Evolutionary conservation across 2,329 filamentous ascomycete species (phyloP), one percentile per base, ranked within the genome.

Genomic region (Cercospora citrullina): DNA sequence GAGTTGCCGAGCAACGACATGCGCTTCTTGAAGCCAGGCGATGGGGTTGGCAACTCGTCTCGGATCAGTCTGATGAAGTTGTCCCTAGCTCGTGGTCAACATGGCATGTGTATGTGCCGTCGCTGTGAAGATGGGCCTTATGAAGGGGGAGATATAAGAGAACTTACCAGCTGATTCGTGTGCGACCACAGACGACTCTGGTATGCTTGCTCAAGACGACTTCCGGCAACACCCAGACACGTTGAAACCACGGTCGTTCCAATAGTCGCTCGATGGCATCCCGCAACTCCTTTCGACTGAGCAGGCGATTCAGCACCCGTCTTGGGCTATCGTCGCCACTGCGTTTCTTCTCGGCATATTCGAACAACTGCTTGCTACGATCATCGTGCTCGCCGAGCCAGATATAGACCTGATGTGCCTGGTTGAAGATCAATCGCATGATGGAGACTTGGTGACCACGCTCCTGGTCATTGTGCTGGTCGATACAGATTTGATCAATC

Each of bases 341-440:
- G 8, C 70, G 64, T 63, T 74, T 70, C 65, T 73, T 75, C 55
- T 73, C 71, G 3, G 75, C 75, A 67, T 73, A 75, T 16, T 72
- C 70, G 61, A 71, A 75, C 2, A 76, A 72, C 67, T 73, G 72
- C 51, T 72, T 66, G 18, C 69, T 74, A n/a, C 72, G 68, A n/a
- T 69, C 64, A 42, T 73, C 74, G 14, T 67, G 69, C n/a, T 76
- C 73, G 5, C 75, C 75, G 5, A 77, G 71, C 73, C 75, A 77
- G n/a, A 73, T 68, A 8, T 73, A 70, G 26, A 75, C 70, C 60
- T 74, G 68, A 36, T 69, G 68, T n/a, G 74, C 70, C 48, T 70
- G 65, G 23, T 65, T 70, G 72, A 77, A 80, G 42, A 80, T 77
- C 4, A 76, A 61, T 9, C 76, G 73, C 77, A 80, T 80, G 30